Evolutionary conservation across 164 flowering plant species (phyloP).

Genomic region (Echeveria elegans): DNA sequence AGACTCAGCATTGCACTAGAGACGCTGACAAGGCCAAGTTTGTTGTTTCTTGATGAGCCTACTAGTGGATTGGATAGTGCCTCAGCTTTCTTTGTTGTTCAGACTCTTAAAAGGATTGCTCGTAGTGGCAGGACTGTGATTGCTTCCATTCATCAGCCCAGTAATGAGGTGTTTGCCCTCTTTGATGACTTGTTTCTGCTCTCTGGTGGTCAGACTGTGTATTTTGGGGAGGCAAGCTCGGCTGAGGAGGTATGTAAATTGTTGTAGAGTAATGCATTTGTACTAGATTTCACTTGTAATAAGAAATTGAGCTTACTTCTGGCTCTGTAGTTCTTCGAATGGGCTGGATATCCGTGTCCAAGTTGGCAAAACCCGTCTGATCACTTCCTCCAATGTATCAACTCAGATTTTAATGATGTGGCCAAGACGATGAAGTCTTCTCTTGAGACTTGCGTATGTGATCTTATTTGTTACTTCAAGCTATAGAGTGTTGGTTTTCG

Average conservation of each 20-base stretch:
- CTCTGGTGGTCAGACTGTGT: slow-evolving; percentile 50
- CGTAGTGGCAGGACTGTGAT: slow-evolving; percentile 38
- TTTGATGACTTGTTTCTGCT: slow-evolving; percentile 52
- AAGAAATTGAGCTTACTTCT: background rate
- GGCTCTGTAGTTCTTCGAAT: slow-evolving; percentile 21
- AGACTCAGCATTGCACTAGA: slow-evolving; percentile 9
- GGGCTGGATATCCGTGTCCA: slow-evolving; percentile 28
- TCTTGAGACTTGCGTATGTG: background rate
- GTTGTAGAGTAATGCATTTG: too few relatives aligned
- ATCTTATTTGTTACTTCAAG: background rate
- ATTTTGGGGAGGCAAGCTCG: slow-evolving; percentile 34
- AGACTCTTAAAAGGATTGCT: slow-evolving; percentile 14
- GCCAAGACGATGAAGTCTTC: slow-evolving; percentile 13
- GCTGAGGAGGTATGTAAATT: slow-evolving; percentile 6
- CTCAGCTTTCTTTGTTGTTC: slow-evolving; percentile 32
- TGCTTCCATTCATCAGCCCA: slow-evolving; percentile 71
- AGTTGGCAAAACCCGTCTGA: slow-evolving; percentile 25
- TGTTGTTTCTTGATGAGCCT: slow-evolving; percentile 59
- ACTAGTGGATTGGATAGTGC: slow-evolving; percentile 70
- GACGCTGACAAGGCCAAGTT: background rate
- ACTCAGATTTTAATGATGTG: slow-evolving; percentile 19
- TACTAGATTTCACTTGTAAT: background rate
- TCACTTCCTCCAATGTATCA: slow-evolving; percentile 25
- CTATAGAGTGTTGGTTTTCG: background rate
- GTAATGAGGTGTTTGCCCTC: slow-evolving; percentile 50